These are phyloP conservation scores for Amniculicola lignicola DNA, from an alignment of 495 filamentous ascomycete species.

Conservation along the genomic window DNA sequence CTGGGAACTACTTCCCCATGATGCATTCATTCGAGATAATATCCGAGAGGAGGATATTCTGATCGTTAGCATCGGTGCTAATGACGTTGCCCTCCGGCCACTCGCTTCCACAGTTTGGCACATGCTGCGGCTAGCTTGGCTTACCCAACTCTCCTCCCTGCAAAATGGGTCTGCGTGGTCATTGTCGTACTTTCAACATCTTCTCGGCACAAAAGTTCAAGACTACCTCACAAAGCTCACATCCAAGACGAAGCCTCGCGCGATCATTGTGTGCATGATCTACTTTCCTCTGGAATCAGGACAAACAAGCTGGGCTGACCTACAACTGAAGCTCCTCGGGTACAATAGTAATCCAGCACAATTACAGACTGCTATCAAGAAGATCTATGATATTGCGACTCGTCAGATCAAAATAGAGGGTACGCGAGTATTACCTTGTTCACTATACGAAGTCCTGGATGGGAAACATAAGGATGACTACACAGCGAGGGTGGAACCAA, in stretches of 20 bases:
- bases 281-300: constrained; percentile 38
- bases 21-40: constrained; percentile 39
- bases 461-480: constrained; percentile 35
- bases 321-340: constrained; percentile 31
- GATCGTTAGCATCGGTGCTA: constrained; percentile 40
- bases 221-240: constrained; percentile 28
- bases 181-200: constrained; percentile 31
- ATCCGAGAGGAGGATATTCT: constrained; percentile 35
- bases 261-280: constrained; percentile 40
- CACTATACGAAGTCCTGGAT: constrained; percentile 36
- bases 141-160: constrained; percentile 26
- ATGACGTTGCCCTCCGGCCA: constrained; percentile 38
- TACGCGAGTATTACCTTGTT: constrained; percentile 35
- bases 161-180: constrained; percentile 32
- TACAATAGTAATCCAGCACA: constrained; percentile 35
- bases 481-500: constrained; percentile 38
- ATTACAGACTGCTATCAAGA: constrained; percentile 37
- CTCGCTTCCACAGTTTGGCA: constrained; percentile 27
- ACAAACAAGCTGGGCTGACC: constrained; percentile 38
- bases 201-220: constrained; percentile 32
- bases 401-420: constrained; percentile 31
- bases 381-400: constrained; percentile 37
- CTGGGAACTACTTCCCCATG: constrained; percentile 31
- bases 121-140: constrained; percentile 37
- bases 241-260: constrained; percentile 35